A percentile compares a stretch with the other conserved stretches of the same genome.
phyloP scores from a whole-genome alignment of 208 protist species.

The Wallacemonas sp. region DNA sequence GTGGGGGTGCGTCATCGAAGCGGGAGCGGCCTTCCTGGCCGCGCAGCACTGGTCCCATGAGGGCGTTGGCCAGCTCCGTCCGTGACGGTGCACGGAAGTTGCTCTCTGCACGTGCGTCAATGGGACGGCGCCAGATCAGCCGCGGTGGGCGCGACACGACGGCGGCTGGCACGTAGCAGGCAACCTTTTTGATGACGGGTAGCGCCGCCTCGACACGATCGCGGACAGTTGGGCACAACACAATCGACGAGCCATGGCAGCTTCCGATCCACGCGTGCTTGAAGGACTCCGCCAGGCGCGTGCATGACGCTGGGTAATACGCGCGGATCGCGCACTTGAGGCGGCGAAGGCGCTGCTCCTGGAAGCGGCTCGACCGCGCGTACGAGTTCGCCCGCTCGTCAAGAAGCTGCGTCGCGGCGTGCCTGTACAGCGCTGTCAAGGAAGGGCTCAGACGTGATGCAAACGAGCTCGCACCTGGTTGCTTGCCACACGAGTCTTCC shows the following conservation, averaged over 20 bases:
- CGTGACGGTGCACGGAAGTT: slow-evolving; percentile 29
- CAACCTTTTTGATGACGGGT: slow-evolving; percentile 49
- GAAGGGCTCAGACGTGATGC: background rate
- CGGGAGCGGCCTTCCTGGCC: slow-evolving; percentile 3
- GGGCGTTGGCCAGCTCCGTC: slow-evolving; percentile 27
- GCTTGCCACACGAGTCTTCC: no score
- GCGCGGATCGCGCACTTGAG: slow-evolving; percentile 18
- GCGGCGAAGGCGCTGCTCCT: slow-evolving; percentile 9
- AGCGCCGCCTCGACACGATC: slow-evolving; percentile 35
- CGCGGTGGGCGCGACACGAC: slow-evolving; percentile 32
- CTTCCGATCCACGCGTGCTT: background rate
- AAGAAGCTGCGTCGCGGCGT: background rate
- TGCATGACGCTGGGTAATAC: slow-evolving; percentile 16
- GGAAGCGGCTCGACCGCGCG: slow-evolving; percentile 4
- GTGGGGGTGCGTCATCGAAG: background rate
- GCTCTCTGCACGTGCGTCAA: slow-evolving; percentile 14
- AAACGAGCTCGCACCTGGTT: background rate
- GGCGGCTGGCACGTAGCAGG: slow-evolving; percentile 64
- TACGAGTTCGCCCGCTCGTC: slow-evolving; percentile 4
- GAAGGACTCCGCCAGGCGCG: background rate
- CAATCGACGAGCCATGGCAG: background rate
- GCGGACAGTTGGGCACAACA: slow-evolving; percentile 49
- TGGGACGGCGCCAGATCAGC: slow-evolving; percentile 48
- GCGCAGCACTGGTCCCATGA: slow-evolving; percentile 33
- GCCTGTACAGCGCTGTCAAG: background rate